Conservation (phyloP, 2,329 filamentous ascomycete species). For the Talaromyces sp. region DNA sequence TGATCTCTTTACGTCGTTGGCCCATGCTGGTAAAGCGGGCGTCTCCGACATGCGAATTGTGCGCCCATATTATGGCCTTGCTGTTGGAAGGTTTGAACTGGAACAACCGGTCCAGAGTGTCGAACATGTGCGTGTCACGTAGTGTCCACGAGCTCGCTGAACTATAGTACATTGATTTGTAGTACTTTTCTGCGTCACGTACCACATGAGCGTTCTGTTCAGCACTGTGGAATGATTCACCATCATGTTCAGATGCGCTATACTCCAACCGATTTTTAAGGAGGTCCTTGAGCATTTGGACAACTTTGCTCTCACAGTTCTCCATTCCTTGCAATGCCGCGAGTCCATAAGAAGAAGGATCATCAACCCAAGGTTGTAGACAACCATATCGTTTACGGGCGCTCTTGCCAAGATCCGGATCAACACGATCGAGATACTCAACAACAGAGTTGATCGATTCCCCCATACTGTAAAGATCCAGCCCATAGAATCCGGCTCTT, state of each 20-base stretch:
- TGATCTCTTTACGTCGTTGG: conserved; percentile 41
- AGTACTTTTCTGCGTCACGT: conserved; percentile 48
- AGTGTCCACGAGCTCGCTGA: conserved; percentile 48
- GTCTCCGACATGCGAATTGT: conserved; percentile 52
- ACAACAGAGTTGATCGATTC: conserved; percentile 44
- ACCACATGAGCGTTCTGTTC: conserved; percentile 51
- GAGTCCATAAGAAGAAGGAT: conserved; percentile 48
- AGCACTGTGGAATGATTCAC: conserved; percentile 46
- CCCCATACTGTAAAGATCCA: conserved; percentile 51
- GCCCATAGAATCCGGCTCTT: conserved; percentile 44
- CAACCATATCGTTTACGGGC: conserved; percentile 45
- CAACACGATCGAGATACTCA: conserved; percentile 45
- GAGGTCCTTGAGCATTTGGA: conserved; percentile 44
- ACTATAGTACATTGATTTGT: conserved; percentile 50
- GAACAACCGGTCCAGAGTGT: conserved; percentile 43
- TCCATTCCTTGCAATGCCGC: conserved; percentile 38
- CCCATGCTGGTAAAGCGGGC: conserved; percentile 51
- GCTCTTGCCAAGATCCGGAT: conserved; percentile 40
- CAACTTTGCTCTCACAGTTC: conserved; percentile 44
- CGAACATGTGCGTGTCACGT: conserved; percentile 51
- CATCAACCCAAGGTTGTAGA: conserved; percentile 46
- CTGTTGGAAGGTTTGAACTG: conserved; percentile 34
- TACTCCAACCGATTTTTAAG: conserved; percentile 42
- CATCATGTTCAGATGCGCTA: conserved; percentile 29
- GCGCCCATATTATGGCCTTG: conserved; percentile 52